Evolutionary conservation across 768 basidiomycete species (phyloP).

Genomic region (Mycena capillaripes): DNA sequence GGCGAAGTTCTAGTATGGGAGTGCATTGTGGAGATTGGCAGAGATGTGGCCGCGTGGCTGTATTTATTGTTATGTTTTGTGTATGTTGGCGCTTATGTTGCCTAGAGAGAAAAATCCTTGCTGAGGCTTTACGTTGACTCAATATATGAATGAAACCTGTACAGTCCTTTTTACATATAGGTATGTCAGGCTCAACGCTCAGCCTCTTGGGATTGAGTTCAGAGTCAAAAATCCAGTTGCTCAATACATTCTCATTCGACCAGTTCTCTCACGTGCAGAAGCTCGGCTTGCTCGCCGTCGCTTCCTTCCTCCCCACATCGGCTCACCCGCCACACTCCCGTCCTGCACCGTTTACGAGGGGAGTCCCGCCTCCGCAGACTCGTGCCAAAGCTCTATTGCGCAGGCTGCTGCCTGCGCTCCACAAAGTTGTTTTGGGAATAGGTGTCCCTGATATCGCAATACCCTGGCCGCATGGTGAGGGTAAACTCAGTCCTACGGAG

Average conservation of each 20-base stretch:
- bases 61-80: too few relatives aligned
- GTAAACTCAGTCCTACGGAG: too few relatives aligned
- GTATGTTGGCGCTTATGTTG: too few relatives aligned
- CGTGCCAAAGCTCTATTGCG: not conserved
- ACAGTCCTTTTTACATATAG: too few relatives aligned
- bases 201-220: too few relatives aligned
- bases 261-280: not conserved
- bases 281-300: not conserved
- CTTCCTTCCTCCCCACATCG: not conserved
- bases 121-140: too few relatives aligned
- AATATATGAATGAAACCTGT: too few relatives aligned
- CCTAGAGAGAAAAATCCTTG: too few relatives aligned
- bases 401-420: not conserved
- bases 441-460: not conserved
- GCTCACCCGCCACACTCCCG: not conserved
- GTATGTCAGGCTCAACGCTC: too few relatives aligned
- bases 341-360: not conserved
- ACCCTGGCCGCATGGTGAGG: not conserved
- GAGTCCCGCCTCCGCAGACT: not conserved
- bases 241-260: too few relatives aligned
- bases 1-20: not conserved
- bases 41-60: not conserved
- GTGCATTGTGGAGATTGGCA: not conserved
- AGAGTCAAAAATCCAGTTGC: not conserved
- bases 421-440: not conserved